These are phyloP conservation scores for Acanthamoeba sp. DNA, from an alignment of 208 protist genomes.

Conservation along the genomic window DNA sequence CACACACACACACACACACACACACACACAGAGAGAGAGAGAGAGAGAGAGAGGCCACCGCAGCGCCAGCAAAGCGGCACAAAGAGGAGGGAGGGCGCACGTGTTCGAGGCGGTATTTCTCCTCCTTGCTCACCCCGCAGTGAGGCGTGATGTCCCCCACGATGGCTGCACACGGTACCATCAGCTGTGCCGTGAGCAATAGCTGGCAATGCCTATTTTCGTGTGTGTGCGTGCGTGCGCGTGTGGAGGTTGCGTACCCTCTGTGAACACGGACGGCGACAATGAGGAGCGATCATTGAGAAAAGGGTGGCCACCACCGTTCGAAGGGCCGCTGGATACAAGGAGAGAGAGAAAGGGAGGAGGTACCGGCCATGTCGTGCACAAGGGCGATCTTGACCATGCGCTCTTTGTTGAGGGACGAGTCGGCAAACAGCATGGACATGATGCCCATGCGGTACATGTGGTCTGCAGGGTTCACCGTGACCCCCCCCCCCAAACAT, in stretches of 20 bases:
- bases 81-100: too few relatives aligned
- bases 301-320: too few relatives aligned
- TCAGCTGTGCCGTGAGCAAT: too few relatives aligned
- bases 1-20: too few relatives aligned
- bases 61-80: too few relatives aligned
- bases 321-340: too few relatives aligned
- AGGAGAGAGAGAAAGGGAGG: too few relatives aligned
- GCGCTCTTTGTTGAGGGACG: constrained; percentile 23
- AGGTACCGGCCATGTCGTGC: constrained; percentile 22
- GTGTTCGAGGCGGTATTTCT: constrained; percentile 3
- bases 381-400: constrained; percentile 34
- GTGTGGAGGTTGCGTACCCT: neutral
- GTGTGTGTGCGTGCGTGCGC: neutral
- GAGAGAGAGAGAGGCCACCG: neutral
- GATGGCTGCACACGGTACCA: neutral
- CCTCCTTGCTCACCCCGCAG: constrained; percentile 33
- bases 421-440: constrained; percentile 49
- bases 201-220: too few relatives aligned
- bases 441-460: constrained; percentile 60
- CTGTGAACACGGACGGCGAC: neutral
- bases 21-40: too few relatives aligned
- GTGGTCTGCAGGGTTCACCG: neutral
- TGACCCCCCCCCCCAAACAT: neutral
- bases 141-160: constrained; percentile 46
- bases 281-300: neutral